These are phyloP conservation scores for Canavalia gladiata DNA, from an alignment of 306 rosid genomes.

Conservation along the genomic window DNA sequence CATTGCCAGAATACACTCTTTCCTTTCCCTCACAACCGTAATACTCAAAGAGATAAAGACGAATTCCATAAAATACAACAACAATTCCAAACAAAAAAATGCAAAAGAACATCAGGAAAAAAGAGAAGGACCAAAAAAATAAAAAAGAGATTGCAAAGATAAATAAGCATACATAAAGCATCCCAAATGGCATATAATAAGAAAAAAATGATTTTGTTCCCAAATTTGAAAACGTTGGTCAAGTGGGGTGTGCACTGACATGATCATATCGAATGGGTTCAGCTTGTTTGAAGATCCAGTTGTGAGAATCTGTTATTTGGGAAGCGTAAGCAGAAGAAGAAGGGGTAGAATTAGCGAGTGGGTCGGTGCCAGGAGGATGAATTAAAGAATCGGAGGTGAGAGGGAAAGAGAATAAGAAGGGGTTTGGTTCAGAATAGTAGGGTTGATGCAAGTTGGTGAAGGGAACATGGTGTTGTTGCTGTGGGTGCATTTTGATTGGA, in stretches of 20 bases:
- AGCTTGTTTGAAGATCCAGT: conserved; percentile 34
- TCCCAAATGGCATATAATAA: conserved; percentile 13
- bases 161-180: neutral
- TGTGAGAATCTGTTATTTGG: conserved; percentile 22
- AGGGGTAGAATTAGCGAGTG: conserved; percentile 31
- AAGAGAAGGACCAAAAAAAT: neutral
- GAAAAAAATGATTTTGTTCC: neutral
- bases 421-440: conserved; percentile 36
- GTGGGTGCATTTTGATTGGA: conserved; percentile 34
- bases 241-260: conserved; percentile 16
- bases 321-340: neutral
- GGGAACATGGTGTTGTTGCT: conserved; percentile 23
- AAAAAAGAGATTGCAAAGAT: neutral
- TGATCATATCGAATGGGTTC: conserved; percentile 10
- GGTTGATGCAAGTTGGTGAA: conserved; percentile 35
- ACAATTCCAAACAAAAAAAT: neutral
- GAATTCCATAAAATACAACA: neutral
- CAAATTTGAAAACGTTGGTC: neutral
- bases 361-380: conserved; percentile 69
- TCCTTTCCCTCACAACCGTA: neutral
- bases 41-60: neutral
- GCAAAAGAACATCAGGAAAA: neutral
- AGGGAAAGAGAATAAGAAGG: conserved; percentile 45
- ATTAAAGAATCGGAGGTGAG: conserved; percentile 53
- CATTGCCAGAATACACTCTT: neutral